Evolutionary conservation across 2,329 filamentous ascomycete species (phyloP).

Genomic region (Cercospora berteroae): DNA sequence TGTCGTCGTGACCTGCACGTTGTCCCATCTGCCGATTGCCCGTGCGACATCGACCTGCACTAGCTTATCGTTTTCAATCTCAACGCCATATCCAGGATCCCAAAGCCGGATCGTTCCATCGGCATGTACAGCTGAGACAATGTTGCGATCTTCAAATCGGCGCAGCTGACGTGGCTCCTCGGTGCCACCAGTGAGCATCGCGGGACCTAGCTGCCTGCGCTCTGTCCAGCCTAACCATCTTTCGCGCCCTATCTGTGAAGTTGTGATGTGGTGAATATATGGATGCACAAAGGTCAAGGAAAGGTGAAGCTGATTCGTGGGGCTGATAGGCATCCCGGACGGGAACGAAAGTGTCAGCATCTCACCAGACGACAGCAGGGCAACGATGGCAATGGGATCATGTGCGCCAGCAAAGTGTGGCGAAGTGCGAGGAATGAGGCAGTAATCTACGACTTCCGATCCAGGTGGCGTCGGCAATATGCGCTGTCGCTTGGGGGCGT

Average conservation of each 20-base stretch:
- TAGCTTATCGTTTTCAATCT: constrained; percentile 80
- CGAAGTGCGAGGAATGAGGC: constrained; percentile 75
- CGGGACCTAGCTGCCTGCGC: constrained; percentile 72
- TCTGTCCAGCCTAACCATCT: constrained; percentile 92
- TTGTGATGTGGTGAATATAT: constrained; percentile 70
- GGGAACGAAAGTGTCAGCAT: constrained; percentile 88
- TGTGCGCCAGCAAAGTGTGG: constrained; percentile 86
- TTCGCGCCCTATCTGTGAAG: constrained; percentile 73
- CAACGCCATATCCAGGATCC: constrained; percentile 88
- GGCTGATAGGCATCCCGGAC: constrained; percentile 83
- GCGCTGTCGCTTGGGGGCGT: constrained; percentile 68
- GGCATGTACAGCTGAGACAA: constrained; percentile 82
- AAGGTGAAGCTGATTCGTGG: constrained; percentile 88
- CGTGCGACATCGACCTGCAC: constrained; percentile 85
- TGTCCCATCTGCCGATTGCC: constrained; percentile 73
- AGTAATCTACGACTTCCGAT: constrained; percentile 75
- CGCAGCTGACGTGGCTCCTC: constrained; percentile 68
- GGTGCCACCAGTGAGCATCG: constrained; percentile 74
- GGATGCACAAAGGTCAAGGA: constrained; percentile 87
- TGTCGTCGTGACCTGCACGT: constrained; percentile 74
- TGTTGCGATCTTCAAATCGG: constrained; percentile 76
- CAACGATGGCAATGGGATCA: constrained; percentile 83
- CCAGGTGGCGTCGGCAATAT: constrained; percentile 74
- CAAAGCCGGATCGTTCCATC: constrained; percentile 90
- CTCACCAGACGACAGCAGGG: constrained; percentile 80